phyloP scores from a whole-genome alignment of 2,329 filamentous ascomycete species.

The Neonectria faginata region DNA sequence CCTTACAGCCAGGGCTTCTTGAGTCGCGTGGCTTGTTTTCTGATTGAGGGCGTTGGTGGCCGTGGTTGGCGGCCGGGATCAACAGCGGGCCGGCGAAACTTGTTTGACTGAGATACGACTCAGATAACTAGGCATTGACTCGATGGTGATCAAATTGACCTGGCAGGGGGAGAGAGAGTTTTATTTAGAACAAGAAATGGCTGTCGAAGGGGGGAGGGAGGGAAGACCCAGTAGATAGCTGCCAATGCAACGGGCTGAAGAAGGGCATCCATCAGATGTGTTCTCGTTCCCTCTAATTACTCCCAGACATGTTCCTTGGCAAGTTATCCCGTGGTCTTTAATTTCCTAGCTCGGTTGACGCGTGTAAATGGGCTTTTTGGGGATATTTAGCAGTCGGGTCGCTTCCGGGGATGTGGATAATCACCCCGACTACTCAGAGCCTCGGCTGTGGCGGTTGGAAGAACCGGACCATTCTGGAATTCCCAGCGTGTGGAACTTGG shows the following conservation, averaged over 20 bases:
- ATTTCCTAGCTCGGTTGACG: constrained; percentile 13
- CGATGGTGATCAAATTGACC: not conserved
- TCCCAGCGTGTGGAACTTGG: constrained; percentile 4
- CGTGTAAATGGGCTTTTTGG: not conserved
- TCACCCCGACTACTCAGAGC: not conserved
- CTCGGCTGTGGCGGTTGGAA: constrained; percentile 11
- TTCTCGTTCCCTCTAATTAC: not conserved
- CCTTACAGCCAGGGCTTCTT: not conserved
- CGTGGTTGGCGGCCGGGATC: not conserved
- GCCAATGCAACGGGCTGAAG: not conserved
- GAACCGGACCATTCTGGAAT: constrained; percentile 3
- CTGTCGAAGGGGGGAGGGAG: not conserved
- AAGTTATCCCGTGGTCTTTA: constrained; percentile 1
- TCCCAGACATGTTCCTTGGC: not conserved
- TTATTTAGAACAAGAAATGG: constrained; percentile 12
- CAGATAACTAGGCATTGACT: constrained; percentile 2
- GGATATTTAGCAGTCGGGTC: not conserved
- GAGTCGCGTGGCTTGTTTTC: constrained; percentile 11
- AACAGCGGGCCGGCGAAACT: not conserved
- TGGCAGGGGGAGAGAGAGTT: constrained; percentile 1
- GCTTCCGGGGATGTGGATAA: not conserved
- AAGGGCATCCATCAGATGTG: constrained; percentile 1
- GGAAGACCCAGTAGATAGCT: not conserved
- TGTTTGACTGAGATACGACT: constrained; percentile 4
- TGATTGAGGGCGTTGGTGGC: not conserved